A percentile compares a stretch with the other conserved stretches of the same genome.
These are phyloP conservation scores for Funneliformis geosporum DNA, from an alignment of 192 early-diverging fungal genomes.

Conservation along the genomic window DNA sequence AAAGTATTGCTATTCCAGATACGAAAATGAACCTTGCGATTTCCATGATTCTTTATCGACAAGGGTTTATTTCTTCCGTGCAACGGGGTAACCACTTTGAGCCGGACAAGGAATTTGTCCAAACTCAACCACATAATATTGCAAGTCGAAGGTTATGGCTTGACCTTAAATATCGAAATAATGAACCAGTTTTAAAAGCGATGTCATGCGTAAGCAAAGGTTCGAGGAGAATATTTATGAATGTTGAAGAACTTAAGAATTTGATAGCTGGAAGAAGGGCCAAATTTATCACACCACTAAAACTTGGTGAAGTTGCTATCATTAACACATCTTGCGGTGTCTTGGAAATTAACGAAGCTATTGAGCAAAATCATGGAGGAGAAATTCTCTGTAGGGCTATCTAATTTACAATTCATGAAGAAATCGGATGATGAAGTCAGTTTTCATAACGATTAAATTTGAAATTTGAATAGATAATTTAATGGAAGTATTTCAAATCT, in stretches of 20 bases:
- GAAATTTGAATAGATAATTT: no score
- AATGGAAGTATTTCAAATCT: no score
- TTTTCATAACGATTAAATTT: no score
- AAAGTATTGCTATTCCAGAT: conserved; percentile 84
- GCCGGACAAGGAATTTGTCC: conserved; percentile 70
- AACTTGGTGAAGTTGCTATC: conserved; percentile 90
- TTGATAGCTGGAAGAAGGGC: conserved; percentile 73
- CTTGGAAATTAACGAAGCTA: conserved; percentile 87
- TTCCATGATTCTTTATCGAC: conserved; percentile 81
- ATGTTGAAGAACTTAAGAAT: conserved; percentile 75
- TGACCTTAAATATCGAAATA: conserved; percentile 89
- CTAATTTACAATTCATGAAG: neutral
- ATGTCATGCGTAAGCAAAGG: conserved; percentile 88
- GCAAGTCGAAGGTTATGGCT: conserved; percentile 90
- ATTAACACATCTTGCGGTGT: conserved; percentile 85
- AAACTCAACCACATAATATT: conserved; percentile 80
- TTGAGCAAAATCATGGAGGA: conserved; percentile 83
- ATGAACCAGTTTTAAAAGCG: conserved; percentile 72
- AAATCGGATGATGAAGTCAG: no score
- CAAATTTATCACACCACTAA: conserved; percentile 78
- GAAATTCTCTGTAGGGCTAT: conserved; percentile 75
- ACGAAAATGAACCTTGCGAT: conserved; percentile 87
- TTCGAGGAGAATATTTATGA: conserved; percentile 77
- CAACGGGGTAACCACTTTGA: conserved; percentile 74
- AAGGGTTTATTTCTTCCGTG: conserved; percentile 87